Evolutionary conservation across 768 basidiomycete genomes (phyloP).

Genomic region (Brasilioporus rufonigricans): DNA sequence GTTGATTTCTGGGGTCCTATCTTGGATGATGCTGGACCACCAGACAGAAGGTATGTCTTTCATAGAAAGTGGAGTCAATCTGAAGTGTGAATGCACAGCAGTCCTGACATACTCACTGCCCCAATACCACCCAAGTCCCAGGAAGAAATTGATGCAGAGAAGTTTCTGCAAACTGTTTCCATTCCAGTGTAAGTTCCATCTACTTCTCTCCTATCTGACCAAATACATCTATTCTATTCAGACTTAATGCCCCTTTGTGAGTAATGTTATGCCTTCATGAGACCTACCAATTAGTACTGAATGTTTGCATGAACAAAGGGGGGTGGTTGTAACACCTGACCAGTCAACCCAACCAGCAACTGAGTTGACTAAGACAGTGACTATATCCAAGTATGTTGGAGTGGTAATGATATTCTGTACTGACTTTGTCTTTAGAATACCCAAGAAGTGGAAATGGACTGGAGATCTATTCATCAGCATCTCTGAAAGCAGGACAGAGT

Average conservation of each 20-base stretch:
- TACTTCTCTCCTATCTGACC: not conserved
- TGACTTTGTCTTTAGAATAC: conserved; percentile 39
- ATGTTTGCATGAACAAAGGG: conserved; percentile 13
- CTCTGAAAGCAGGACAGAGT: conserved; percentile 36
- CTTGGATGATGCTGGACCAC: conserved; percentile 6
- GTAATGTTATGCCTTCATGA: not conserved
- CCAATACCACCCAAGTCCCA: conserved; percentile 19
- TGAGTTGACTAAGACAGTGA: conserved; percentile 12
- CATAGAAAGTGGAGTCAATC: not conserved
- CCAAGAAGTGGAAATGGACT: conserved; percentile 65
- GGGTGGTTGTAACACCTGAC: conserved; percentile 1
- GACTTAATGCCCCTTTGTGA: conserved; percentile 28
- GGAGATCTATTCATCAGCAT: conserved; percentile 50
- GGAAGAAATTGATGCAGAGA: conserved; percentile 22
- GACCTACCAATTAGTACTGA: not conserved
- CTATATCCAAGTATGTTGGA: conserved; percentile 27
- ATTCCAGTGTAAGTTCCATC: conserved; percentile 24
- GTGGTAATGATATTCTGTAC: not conserved
- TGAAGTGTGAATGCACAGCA: not conserved
- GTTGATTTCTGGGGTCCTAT: conserved; percentile 12
- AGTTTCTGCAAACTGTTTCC: conserved; percentile 24
- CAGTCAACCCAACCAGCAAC: conserved; percentile 2
- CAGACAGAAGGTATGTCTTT: conserved; percentile 14
- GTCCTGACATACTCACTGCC: conserved; percentile 3
- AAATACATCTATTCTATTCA: not conserved